These are phyloP conservation scores for Asterella californica DNA, from an alignment of 225 moss, liverwort and hornwort genomes.

Conservation along the genomic window DNA sequence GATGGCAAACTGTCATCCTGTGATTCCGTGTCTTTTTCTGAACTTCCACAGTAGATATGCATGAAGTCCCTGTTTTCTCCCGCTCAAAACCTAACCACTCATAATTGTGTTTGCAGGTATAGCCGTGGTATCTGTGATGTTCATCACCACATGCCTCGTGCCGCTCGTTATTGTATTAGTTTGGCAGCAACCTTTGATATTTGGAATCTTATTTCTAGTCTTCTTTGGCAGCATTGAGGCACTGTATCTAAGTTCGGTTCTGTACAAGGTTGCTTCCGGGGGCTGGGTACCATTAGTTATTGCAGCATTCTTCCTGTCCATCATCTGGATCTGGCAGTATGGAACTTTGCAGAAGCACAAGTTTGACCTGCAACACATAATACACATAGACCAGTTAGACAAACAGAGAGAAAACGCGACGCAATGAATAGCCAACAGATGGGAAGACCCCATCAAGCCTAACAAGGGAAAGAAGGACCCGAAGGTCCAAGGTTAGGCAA, in stretches of 20 bases:
- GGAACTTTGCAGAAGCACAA: conserved; percentile 38
- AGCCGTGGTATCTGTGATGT: conserved; percentile 83
- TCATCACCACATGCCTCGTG: conserved; percentile 76
- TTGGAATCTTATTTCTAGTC: conserved; percentile 43
- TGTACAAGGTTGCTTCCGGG: conserved; percentile 62
- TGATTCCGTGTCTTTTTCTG: no score
- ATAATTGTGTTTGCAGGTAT: conserved; percentile 46
- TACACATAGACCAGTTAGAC: conserved; percentile 33
- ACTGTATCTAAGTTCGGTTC: conserved; percentile 59
- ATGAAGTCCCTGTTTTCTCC: no score
- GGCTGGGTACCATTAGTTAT: conserved; percentile 79
- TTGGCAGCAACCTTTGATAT: conserved; percentile 52
- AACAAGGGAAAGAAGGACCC: no score
- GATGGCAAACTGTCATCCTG: no score
- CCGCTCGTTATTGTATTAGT: conserved; percentile 62
- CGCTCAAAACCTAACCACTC: background rate
- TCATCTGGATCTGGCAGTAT: conserved; percentile 46
- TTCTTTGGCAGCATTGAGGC: conserved; percentile 53
- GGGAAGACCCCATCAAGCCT: conserved; percentile 42
- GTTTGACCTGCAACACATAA: conserved; percentile 37
- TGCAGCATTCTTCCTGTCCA: conserved; percentile 32
- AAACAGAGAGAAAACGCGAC: no score
- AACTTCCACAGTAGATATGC: no score
- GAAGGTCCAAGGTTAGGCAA: no score
- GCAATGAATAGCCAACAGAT: no score